A percentile compares a stretch with the other conserved stretches of the same genome.
These are phyloP conservation scores for Phytophthora tentaculata DNA, from an alignment of 352 stramenopile genomes.

Conservation along the genomic window DNA sequence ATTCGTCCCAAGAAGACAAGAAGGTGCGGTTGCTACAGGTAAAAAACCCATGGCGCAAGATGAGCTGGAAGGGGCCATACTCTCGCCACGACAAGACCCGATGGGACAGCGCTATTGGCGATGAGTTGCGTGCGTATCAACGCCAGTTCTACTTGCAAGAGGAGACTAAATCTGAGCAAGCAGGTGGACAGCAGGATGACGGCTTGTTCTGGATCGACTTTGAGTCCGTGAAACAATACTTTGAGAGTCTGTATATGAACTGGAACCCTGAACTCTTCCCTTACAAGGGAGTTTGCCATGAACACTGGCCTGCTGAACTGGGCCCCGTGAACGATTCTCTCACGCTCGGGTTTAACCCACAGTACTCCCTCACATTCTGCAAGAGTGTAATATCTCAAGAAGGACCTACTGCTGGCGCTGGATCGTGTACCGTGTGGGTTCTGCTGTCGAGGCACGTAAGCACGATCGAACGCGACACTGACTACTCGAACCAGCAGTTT, in stretches of 20 bases:
- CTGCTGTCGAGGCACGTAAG: conserved; percentile 94
- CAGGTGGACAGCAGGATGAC: conserved; percentile 72
- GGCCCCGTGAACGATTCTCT: conserved; percentile 91
- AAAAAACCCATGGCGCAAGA: conserved; percentile 96
- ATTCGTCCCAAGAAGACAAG: conserved; percentile 35
- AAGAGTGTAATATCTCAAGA: conserved; percentile 16
- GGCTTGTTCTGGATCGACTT: conserved; percentile 98
- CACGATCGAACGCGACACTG: conserved; percentile 67
- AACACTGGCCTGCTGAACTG: conserved; percentile 83
- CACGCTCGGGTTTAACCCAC: conserved; percentile 94
- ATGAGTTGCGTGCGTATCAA: conserved; percentile 67
- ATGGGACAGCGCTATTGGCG: conserved; percentile 63
- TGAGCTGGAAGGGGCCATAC: conserved; percentile 88
- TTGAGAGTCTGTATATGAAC: conserved; percentile 94
- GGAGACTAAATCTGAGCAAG: conserved; percentile 17
- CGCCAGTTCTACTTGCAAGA: conserved; percentile 51
- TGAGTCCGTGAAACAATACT: conserved; percentile 92
- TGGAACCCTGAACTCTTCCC: conserved; percentile 96
- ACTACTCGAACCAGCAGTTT: conserved; percentile 73
- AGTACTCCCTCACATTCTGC: conserved; percentile 90
- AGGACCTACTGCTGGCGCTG: conserved; percentile 17
- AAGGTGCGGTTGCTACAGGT: conserved; percentile 89
- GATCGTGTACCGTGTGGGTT: conserved; percentile 86
- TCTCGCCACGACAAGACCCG: conserved; percentile 61
- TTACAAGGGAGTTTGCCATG: conserved; percentile 78